Evolutionary conservation across 164 flowering plant species (phyloP).

Genomic region (Sextonia rubra): DNA sequence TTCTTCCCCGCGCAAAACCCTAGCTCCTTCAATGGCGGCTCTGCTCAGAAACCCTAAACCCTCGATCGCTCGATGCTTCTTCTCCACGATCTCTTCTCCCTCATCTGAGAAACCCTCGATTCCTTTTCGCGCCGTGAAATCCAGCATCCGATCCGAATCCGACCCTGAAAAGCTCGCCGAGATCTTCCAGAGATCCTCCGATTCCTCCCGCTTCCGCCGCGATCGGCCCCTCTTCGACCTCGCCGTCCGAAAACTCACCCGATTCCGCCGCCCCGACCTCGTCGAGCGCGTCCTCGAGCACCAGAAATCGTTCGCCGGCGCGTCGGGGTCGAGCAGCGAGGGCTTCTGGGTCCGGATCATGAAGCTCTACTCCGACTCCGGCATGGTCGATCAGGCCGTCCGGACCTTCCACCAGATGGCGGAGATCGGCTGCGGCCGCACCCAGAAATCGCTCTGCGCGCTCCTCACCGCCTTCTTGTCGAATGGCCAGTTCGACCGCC

Average conservation of each 20-base stretch:
- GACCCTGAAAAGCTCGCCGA: conserved; percentile 24
- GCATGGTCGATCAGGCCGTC: conserved; percentile 28
- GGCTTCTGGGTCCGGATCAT: conserved; percentile 35
- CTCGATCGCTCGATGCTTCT: conserved; percentile 7
- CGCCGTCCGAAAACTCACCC: conserved; percentile 18
- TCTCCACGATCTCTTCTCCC: conserved; percentile 10
- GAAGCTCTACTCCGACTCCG: conserved; percentile 24
- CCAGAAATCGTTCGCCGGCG: conserved; percentile 11
- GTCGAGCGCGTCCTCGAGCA: conserved; percentile 19
- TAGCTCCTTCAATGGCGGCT: conserved; percentile 15
- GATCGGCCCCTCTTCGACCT: conserved; percentile 21
- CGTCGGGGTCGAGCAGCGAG: conserved; percentile 14
- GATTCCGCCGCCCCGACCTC: conserved; percentile 22
- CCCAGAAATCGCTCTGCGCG: conserved; percentile 29
- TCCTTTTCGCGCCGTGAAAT: conserved; percentile 14
- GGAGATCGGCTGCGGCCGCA: conserved; percentile 11
- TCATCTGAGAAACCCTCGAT: conserved; percentile 1
- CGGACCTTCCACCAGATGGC: conserved; percentile 25
- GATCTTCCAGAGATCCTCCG: conserved; percentile 17
- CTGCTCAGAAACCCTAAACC: conserved; percentile 4
- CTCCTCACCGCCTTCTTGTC: conserved; percentile 17
- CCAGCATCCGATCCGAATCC: conserved; percentile 17
- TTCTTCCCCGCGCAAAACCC: no score
- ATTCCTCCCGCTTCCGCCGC: conserved; percentile 19
- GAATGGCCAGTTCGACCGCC: conserved; percentile 10